These are phyloP conservation scores for Colletotrichum sp. DNA, from an alignment of 2,329 filamentous ascomycete species.

Conservation along the genomic window DNA sequence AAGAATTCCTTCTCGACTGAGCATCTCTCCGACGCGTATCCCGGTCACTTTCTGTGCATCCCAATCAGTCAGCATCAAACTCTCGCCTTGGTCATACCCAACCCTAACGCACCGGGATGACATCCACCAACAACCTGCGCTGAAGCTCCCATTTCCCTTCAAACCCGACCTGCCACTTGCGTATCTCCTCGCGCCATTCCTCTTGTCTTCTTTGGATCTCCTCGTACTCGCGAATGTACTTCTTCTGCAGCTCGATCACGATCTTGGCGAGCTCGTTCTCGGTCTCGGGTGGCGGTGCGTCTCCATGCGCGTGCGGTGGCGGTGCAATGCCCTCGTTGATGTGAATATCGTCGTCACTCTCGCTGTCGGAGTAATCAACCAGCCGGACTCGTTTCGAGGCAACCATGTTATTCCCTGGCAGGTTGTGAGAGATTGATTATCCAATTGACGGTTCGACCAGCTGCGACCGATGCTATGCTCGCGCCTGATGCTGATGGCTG, in stretches of 20 bases:
- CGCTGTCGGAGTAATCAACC: background rate
- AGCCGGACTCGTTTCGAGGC: accelerated
- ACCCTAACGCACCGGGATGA: background rate
- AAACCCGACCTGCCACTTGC: background rate
- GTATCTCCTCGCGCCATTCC: background rate
- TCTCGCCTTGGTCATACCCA: too few relatives aligned
- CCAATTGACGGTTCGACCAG: background rate
- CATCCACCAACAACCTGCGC: background rate
- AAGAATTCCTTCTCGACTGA: too few relatives aligned
- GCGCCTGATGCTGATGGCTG: background rate
- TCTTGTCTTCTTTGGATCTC: background rate
- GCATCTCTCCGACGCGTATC: background rate
- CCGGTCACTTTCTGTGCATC: background rate
- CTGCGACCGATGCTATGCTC: background rate
- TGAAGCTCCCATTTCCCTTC: slow-evolving; percentile 1
- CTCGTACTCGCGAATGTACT: background rate
- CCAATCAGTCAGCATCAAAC: background rate
- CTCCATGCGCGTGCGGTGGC: background rate
- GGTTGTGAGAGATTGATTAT: background rate
- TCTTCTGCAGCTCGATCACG: background rate
- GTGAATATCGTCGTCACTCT: background rate
- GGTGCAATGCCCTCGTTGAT: background rate
- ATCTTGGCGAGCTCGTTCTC: background rate
- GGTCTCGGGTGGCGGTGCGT: background rate
- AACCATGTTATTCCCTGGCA: background rate